Evolutionary conservation across 305 asterid genomes (phyloP).

Genomic region (Stenogyne calaminthoides): DNA sequence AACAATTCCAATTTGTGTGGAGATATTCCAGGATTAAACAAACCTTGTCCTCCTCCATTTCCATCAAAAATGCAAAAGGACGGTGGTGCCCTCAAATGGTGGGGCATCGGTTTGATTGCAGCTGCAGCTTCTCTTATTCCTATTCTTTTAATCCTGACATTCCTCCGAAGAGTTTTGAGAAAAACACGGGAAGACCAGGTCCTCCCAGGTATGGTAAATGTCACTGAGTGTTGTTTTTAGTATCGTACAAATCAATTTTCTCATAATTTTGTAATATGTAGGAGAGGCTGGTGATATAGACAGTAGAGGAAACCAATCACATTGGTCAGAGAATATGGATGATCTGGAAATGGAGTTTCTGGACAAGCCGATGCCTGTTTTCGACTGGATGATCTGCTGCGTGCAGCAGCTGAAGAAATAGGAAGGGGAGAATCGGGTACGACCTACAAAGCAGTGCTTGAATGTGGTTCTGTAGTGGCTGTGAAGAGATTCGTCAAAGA

Average conservation of each 20-base stretch:
- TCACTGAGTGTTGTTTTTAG: neutral
- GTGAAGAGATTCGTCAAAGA: slow-evolving; percentile 58
- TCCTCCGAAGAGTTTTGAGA: slow-evolving; percentile 33
- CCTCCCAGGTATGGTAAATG: slow-evolving; percentile 39
- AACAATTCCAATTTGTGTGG: slow-evolving; percentile 61
- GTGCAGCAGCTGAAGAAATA: slow-evolving; percentile 63
- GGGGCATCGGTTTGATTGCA: slow-evolving; percentile 62
- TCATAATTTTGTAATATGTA: neutral
- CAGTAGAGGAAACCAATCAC: slow-evolving; percentile 22
- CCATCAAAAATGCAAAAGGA: slow-evolving; percentile 32
- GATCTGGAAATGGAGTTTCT: slow-evolving; percentile 50
- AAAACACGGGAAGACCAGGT: slow-evolving; percentile 27
- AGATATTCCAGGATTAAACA: slow-evolving; percentile 29
- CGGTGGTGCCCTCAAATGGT: slow-evolving; percentile 29
- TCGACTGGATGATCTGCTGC: slow-evolving; percentile 70
- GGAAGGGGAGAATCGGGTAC: slow-evolving; percentile 63
- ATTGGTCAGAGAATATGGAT: slow-evolving; percentile 46
- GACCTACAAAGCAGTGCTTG: slow-evolving; percentile 66
- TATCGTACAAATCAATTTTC: too few species aligned
- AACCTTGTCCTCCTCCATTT: slow-evolving; percentile 40
- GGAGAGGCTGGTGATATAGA: slow-evolving; percentile 33
- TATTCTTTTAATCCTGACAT: slow-evolving; percentile 35
- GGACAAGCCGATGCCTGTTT: slow-evolving; percentile 40
- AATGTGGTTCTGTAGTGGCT: slow-evolving; percentile 56
- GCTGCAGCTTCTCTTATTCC: slow-evolving; percentile 44